Evolutionary conservation across 164 flowering plant species (phyloP), one percentile per base, ranked within the genome.

Genomic region (Annona squamosa): DNA sequence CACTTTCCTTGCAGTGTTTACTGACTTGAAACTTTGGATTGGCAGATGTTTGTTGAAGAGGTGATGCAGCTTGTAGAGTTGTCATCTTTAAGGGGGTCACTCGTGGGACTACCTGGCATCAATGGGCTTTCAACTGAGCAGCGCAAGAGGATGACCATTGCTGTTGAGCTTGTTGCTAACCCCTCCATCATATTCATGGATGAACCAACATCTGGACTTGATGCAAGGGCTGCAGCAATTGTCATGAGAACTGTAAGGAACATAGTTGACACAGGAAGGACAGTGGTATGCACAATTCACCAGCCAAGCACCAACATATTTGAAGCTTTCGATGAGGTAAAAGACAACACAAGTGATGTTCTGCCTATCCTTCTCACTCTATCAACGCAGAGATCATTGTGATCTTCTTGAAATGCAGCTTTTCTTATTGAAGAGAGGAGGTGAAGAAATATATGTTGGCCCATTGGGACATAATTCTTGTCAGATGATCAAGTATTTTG

Each of bases 191-290:
- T 84, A 64, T 86, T 86, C 78, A 86, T 86, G 88, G 86, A 86
- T 74, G 88, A 86, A 42, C 88, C 88, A 69, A 86, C 88, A n/a
- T 86, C 88, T 10, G 86, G 88, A 19, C 81, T 86, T 12, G 88
- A 84, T 86, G 86, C 88, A 43, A 79, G 88, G 78, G 88, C 88
- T 5, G 86, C 88, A 41, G 86, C 88, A 45, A 84, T 86, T 78
- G 88, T 86, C 69, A 86, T 86, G 88, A 82, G 88, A 76, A 76
- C 86, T 1, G 85, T 86, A 5, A 79, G 88, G 73, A 84, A 79
- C 70, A 84, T 82, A 0, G 86, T 82, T 4, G 83, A 85, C 75
- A 83, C 87, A 1, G 87, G 87, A 70, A 79, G 87, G 75, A 83
- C 87, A 5, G 85, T 85, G 1, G 83, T 85, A 26, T 85, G 87